Evolutionary conservation across 2,329 filamentous ascomycete genomes (phyloP), one percentile per base, ranked within the genome.

Genomic region (Ascochyta koolunga): DNA sequence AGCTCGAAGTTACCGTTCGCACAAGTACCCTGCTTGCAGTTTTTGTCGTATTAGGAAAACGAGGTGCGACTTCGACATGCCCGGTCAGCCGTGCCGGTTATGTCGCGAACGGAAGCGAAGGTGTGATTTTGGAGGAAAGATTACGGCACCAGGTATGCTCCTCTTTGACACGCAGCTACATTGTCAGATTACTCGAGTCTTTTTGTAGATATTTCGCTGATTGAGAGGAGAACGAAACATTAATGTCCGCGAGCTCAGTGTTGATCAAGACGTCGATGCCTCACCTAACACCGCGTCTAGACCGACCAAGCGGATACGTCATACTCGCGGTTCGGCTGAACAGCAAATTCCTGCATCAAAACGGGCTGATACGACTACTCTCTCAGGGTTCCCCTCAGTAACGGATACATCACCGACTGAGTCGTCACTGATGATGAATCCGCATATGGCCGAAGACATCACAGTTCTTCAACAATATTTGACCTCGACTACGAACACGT

Each of bases 401-500:
- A 50, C 48, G 24, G 47, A 46, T 4, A 56, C 60, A 4, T 61
- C 57, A 8, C 56, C 54, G 13, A 58, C 54, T 15, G 49, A 66
- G 21, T 62, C 59, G 3, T 61, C 61, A 2, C 41, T 66, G 29
- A 62, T 62, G 59, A 62, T 66, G 61, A 62, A 62, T 25, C 58
- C 61, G 1, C 55, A 47, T 9, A 66, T 66, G 62, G 59, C 61
- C 10, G 62, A 64, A 39, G 59, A 66, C 18, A 66, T 66, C 8
- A 50, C 61, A 29, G 38, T 66, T 3, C 27, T 66, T 10, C 54
- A 64, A 27, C 55, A 62, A 29, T 64, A 66, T 27, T 18, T 66
- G 33, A 60, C 50, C 7, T 52, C 50, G 9, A 51, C 49, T 8
- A 45, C 52, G 3, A 29, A 18, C 35, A 19, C 35, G 13, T 19